Evolutionary conservation across 768 basidiomycete species (phyloP).

Genomic region (Asterophora lycoperdoides): DNA sequence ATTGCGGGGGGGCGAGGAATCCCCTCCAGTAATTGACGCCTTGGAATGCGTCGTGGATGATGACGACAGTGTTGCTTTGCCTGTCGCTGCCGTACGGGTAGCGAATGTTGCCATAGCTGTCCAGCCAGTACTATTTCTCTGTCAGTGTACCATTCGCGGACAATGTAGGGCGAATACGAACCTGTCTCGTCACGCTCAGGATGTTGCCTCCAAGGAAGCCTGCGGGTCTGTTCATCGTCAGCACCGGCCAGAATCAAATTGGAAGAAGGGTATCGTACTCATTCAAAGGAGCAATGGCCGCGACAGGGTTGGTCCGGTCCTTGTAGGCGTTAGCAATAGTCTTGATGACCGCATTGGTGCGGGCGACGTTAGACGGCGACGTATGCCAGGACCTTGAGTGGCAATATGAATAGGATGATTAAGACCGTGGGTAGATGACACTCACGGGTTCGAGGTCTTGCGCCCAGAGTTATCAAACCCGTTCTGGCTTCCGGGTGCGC

Average conservation of each 20-base stretch:
- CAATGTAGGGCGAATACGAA: constrained; percentile 13
- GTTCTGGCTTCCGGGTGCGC: constrained; percentile 82
- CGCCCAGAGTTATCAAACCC: constrained; percentile 84
- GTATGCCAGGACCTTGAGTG: constrained; percentile 61
- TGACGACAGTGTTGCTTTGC: constrained; percentile 60
- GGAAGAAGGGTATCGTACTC: constrained; percentile 45
- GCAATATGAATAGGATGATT: constrained; percentile 7
- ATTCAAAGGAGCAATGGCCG: constrained; percentile 72
- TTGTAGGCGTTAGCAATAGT: constrained; percentile 57
- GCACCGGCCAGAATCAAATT: not conserved
- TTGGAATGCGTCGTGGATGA: constrained; percentile 81
- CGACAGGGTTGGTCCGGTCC: constrained; percentile 47
- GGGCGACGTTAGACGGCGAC: constrained; percentile 57
- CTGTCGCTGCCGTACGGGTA: constrained; percentile 31
- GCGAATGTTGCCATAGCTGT: constrained; percentile 72
- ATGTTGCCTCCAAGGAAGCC: constrained; percentile 57
- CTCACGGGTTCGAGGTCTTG: constrained; percentile 49
- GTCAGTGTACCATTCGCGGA: not conserved
- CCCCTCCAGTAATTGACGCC: constrained; percentile 64
- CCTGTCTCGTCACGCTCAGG: constrained; percentile 44
- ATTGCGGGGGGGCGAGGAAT: constrained; percentile 49
- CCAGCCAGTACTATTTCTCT: constrained; percentile 57
- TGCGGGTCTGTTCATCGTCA: constrained; percentile 51
- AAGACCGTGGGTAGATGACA: constrained; percentile 1
- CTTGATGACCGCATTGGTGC: constrained; percentile 64